These are phyloP conservation scores for Curvularia eragrostidis DNA, from an alignment of 2,329 filamentous ascomycete genomes.

Conservation along the genomic window DNA sequence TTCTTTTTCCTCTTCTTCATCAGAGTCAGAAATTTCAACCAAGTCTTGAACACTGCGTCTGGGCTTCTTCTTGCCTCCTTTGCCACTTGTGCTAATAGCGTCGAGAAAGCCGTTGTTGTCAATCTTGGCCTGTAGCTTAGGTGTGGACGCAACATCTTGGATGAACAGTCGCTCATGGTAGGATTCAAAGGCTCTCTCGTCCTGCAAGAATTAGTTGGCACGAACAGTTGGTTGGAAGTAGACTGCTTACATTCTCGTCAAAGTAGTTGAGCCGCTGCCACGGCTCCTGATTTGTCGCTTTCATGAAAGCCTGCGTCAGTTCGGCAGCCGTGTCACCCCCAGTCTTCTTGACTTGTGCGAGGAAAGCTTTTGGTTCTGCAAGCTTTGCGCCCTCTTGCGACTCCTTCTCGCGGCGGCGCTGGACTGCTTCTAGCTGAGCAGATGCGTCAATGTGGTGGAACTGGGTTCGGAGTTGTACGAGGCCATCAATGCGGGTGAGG, in stretches of 20 bases:
- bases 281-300: constrained; percentile 77
- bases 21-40: constrained; percentile 45
- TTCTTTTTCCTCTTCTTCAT: constrained; percentile 29
- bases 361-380: constrained; percentile 74
- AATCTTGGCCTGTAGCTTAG: constrained; percentile 62
- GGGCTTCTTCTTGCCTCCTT: constrained; percentile 50
- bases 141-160: constrained; percentile 50
- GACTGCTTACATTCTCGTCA: constrained; percentile 71
- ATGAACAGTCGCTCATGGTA: constrained; percentile 77
- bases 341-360: constrained; percentile 83
- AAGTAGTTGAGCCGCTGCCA: constrained; percentile 83
- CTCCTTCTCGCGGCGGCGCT: constrained; percentile 53
- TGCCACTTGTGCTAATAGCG: constrained; percentile 63
- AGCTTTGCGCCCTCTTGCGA: constrained; percentile 53
- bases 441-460: constrained; percentile 91
- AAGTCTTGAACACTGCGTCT: constrained; percentile 34
- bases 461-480: constrained; percentile 89
- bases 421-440: constrained; percentile 70
- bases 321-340: constrained; percentile 71
- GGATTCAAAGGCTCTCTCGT: constrained; percentile 74
- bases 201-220: constrained; percentile 39
- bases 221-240: background rate
- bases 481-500: constrained; percentile 80
- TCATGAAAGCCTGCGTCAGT: constrained; percentile 77
- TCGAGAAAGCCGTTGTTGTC: constrained; percentile 67